Base-by-base conservation (phyloP, 805 yeast genomes). In the Candida suzukii region DNA sequence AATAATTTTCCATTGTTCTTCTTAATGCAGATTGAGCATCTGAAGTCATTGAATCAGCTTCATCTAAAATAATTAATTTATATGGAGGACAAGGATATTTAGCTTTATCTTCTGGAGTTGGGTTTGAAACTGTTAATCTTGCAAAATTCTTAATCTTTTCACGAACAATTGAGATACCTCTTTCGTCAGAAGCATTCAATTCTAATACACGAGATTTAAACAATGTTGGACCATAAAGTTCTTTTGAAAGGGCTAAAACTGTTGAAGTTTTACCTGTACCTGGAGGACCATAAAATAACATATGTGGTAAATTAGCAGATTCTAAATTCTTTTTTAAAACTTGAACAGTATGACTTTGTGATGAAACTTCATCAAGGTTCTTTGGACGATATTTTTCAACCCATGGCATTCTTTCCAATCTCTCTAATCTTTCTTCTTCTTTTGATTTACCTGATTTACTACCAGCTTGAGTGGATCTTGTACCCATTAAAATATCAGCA, bases 11-110 rank as follows among this genome's bases (percentile, higher is more conserved):
- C 90, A 85, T 85, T 1, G 95, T 91, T 62, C 99, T 76, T 66
- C 99, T 78, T 48, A 93, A 70, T 1, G 99, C 99, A 41, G 88
- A 78, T 58, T 93, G 99, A 0, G 99, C 99, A 53, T 88, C 97
- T 34, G 87, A 76, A 10, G 99, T 93, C 97, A 93, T 93, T 12
- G 96, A 87, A 61, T 93, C 97, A 1, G 97, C 97, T 62, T 90
- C 97, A 66, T 90, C 97, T 41, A 93, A 65, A 34, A 93, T 86
- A 48, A 93, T 83, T 52, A 93, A 78, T 59, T 93, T 93, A 63
- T 86, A 93, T 5, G 98, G 97, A 1, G 99, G 98, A 57, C 98
- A 91, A 2, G 98, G 96, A 63, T 88, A 90, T 17, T 78, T 73
- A 32, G 67, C 75, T 39, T 74, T 61, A 52, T 84, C 93, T 32